Evolutionary conservation across 306 rosid genomes (phyloP).

Genomic region (Geum urbanum): DNA sequence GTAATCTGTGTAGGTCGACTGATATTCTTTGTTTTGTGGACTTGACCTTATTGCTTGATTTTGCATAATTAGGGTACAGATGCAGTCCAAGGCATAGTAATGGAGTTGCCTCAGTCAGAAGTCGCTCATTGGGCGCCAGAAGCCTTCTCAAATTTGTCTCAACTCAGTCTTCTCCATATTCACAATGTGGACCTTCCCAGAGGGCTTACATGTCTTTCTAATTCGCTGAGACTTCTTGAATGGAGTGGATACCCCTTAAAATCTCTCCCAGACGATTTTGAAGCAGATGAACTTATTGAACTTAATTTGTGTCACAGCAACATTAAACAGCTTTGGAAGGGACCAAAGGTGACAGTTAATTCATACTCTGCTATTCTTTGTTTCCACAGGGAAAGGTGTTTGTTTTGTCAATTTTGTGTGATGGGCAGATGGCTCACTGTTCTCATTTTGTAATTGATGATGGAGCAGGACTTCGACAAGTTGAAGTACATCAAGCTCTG

Average conservation of each 20-base stretch:
- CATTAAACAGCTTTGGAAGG: conserved; percentile 12
- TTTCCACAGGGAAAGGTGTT: no score
- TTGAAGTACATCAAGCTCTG: conserved; percentile 1
- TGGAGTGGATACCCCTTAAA: conserved; percentile 1
- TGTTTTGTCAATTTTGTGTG: no score
- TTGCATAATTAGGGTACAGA: neutral
- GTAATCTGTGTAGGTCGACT: no score
- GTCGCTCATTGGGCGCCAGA: neutral
- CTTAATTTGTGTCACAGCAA: conserved; percentile 12
- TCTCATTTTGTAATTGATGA: no score
- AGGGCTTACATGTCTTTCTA: neutral
- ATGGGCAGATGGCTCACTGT: no score
- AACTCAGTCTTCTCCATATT: neutral
- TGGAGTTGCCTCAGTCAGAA: neutral
- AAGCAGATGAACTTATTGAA: conserved; percentile 2
- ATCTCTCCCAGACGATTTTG: conserved; percentile 12
- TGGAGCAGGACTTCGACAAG: neutral
- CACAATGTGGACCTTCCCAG: neutral
- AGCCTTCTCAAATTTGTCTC: neutral
- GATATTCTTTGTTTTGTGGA: no score
- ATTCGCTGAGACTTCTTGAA: neutral
- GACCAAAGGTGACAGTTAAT: conserved; percentile 7
- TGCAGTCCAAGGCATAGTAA: neutral
- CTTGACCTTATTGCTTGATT: no score
- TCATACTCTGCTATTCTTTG: no score